Conservation (phyloP, 352 stramenopile genomes). For the Phytopythium mirpurense region DNA sequence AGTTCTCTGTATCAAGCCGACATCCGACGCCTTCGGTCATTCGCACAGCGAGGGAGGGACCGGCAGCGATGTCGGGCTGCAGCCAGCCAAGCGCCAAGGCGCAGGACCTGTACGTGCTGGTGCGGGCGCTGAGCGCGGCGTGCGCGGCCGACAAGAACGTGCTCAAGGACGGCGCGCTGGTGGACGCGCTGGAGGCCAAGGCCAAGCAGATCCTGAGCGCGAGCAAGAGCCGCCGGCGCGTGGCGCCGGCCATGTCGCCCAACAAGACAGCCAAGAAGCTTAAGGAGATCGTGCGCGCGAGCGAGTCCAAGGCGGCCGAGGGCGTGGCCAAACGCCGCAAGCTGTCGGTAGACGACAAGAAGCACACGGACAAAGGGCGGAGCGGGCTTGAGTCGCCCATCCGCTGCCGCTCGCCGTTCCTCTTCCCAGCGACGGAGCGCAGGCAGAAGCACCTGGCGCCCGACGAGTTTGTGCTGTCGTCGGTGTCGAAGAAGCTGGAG, state of each 20-base stretch:
- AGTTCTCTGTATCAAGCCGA: not conserved
- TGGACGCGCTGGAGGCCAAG: slow-evolving; percentile 53
- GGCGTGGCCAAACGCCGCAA: slow-evolving; percentile 34
- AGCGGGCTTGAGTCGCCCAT: slow-evolving; percentile 9
- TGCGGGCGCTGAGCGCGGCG: slow-evolving; percentile 51
- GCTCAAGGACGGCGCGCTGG: slow-evolving; percentile 58
- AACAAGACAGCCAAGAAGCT: slow-evolving; percentile 38
- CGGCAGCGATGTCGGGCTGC: not conserved
- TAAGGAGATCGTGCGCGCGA: slow-evolving; percentile 19
- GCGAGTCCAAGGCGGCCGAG: slow-evolving; percentile 20
- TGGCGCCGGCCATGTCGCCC: slow-evolving; percentile 14
- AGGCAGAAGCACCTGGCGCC: slow-evolving; percentile 16
- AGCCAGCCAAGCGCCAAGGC: slow-evolving; percentile 8
- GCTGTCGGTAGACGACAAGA: slow-evolving; percentile 25
- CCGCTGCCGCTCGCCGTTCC: slow-evolving; percentile 12
- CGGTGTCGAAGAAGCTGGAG: slow-evolving; percentile 9
- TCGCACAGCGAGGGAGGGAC: not conserved
- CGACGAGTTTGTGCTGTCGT: slow-evolving; percentile 9
- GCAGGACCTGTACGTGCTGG: slow-evolving; percentile 37
- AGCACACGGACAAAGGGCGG: slow-evolving; percentile 2
- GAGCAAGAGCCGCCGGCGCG: slow-evolving; percentile 26
- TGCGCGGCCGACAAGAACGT: slow-evolving; percentile 57
- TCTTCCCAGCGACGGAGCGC: slow-evolving; percentile 29
- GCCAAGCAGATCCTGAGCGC: slow-evolving; percentile 48
- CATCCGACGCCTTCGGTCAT: no score